These are phyloP conservation scores for Sophora flavescens DNA, from an alignment of 306 rosid genomes.

Conservation along the genomic window DNA sequence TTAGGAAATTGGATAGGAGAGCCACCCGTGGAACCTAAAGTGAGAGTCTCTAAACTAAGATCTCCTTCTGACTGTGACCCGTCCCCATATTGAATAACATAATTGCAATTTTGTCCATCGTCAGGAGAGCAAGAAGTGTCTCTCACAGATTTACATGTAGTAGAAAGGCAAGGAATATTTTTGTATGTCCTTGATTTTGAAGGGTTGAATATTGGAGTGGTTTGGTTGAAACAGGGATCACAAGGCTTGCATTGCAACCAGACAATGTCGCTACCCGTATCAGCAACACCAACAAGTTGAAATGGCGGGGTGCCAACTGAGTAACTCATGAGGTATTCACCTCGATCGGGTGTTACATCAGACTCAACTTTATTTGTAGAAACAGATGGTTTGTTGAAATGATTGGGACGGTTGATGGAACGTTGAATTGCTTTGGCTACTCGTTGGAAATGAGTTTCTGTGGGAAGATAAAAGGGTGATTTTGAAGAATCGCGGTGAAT, in stretches of 20 bases:
- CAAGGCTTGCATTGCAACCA: slow-evolving; percentile 70
- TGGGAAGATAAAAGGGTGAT: slow-evolving; percentile 55
- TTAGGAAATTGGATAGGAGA: slow-evolving; percentile 20
- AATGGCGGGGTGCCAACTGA: slow-evolving; percentile 56
- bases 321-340: slow-evolving; percentile 53
- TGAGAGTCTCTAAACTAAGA: slow-evolving; percentile 49
- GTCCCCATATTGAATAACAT: slow-evolving; percentile 47
- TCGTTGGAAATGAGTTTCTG: slow-evolving; percentile 42
- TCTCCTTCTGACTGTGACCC: slow-evolving; percentile 35
- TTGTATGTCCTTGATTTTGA: slow-evolving; percentile 44
- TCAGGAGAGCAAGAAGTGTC: background rate
- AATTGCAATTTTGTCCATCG: slow-evolving; percentile 1
- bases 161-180: background rate
- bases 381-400: background rate
- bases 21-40: slow-evolving; percentile 44
- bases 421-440: slow-evolving; percentile 51
- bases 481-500: slow-evolving; percentile 63
- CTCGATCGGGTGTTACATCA: background rate
- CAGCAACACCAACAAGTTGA: slow-evolving; percentile 45
- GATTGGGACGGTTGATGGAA: slow-evolving; percentile 30
- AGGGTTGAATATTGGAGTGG: slow-evolving; percentile 48
- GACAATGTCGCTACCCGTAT: slow-evolving; percentile 62
- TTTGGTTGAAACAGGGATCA: slow-evolving; percentile 44
- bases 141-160: background rate
- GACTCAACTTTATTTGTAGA: background rate